These are phyloP conservation scores for Wallacemonas collosoma DNA, from an alignment of 208 protist genomes.

Conservation along the genomic window DNA sequence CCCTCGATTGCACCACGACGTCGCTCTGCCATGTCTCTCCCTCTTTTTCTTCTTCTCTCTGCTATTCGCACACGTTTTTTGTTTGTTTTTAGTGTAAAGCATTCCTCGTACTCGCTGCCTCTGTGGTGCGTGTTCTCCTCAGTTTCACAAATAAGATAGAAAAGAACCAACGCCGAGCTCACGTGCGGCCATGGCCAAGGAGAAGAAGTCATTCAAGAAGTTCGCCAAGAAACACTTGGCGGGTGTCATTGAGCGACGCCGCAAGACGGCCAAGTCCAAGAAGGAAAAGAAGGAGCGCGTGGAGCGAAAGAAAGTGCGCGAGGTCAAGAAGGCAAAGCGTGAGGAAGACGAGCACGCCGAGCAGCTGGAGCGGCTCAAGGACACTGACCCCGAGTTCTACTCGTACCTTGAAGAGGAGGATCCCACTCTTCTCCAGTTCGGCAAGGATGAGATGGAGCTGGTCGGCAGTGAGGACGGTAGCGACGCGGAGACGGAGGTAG, in stretches of 20 bases:
- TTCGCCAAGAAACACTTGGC: constrained; percentile 92
- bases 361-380: constrained; percentile 87
- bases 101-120: too few species aligned
- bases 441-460: constrained; percentile 75
- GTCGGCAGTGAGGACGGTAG: constrained; percentile 64
- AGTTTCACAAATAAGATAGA: background rate
- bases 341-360: constrained; percentile 90
- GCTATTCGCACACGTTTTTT: background rate
- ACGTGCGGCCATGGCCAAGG: constrained; percentile 62
- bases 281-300: constrained; percentile 89
- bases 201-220: constrained; percentile 93
- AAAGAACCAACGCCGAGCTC: background rate
- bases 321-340: constrained; percentile 54
- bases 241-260: constrained; percentile 85
- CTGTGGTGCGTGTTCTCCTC: too few species aligned
- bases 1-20: too few species aligned
- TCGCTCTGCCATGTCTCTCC: background rate
- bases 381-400: constrained; percentile 90
- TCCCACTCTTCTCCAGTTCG: constrained; percentile 85
- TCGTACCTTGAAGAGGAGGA: constrained; percentile 92
- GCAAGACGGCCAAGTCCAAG: constrained; percentile 84
- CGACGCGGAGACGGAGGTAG: constrained; percentile 78
- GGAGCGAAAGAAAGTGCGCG: constrained; percentile 74
- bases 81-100: background rate
- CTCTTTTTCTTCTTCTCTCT: constrained; percentile 2